Percentiles rank a stretch among this genome's conserved stretches.
Evolutionary conservation across 2,329 filamentous ascomycete genomes (phyloP).

Genomic region (Exophiala alcalophila): DNA sequence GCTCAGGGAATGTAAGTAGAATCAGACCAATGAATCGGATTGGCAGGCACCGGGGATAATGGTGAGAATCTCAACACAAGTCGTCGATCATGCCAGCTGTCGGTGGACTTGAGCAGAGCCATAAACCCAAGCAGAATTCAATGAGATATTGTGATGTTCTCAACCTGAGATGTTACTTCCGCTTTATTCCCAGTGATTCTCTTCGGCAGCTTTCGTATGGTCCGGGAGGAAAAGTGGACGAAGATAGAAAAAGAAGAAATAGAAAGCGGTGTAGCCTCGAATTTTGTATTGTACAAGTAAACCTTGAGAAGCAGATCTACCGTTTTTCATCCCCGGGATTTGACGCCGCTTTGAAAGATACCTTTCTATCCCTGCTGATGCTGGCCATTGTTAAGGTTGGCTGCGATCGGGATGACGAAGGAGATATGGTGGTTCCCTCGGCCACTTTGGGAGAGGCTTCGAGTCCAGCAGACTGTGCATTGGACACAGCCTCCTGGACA

Average conservation of each 20-base stretch:
- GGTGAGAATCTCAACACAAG: too few species aligned
- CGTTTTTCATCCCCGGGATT: slow-evolving; percentile 44
- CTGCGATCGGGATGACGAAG: slow-evolving; percentile 32
- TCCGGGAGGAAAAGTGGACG: neutral
- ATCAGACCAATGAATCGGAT: too few species aligned
- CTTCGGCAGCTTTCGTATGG: neutral
- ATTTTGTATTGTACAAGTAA: slow-evolving; percentile 7
- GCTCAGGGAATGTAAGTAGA: too few species aligned
- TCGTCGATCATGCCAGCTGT: too few species aligned
- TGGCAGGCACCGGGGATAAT: too few species aligned
- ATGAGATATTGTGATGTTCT: neutral
- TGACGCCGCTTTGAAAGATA: slow-evolving; percentile 52
- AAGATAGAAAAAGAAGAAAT: neutral
- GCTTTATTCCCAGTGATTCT: neutral
- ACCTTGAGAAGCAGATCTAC: neutral
- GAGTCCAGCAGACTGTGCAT: slow-evolving; percentile 16
- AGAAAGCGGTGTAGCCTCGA: neutral
- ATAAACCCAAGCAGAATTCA: neutral
- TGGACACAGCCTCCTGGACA: slow-evolving; percentile 56
- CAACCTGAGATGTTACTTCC: neutral
- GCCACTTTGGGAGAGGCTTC: slow-evolving; percentile 1
- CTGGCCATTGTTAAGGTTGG: slow-evolving; percentile 48
- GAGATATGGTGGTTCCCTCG: slow-evolving; percentile 27
- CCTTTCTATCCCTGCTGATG: slow-evolving; percentile 61
- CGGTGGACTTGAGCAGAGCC: neutral